Conservation (phyloP, 495 filamentous ascomycete genomes). For the Corynascus novoguineensis region DNA sequence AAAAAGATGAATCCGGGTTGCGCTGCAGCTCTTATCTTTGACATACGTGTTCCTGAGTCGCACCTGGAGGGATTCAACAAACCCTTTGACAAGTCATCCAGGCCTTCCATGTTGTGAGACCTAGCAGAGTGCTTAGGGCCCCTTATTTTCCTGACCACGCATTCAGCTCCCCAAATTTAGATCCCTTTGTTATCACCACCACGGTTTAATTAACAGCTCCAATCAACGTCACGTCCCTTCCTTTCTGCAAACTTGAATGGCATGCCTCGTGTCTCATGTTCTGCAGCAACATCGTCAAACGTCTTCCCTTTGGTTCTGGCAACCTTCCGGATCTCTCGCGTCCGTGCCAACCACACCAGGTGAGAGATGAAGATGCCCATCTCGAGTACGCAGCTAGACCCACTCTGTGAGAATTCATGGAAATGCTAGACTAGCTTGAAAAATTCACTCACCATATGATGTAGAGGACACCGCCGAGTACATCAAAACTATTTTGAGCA, state of each 20-base stretch:
- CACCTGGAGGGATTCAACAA: not conserved
- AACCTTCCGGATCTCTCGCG: slow-evolving; percentile 52
- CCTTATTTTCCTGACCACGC: not conserved
- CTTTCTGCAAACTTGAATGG: slow-evolving; percentile 42
- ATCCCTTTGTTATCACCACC: too few species aligned
- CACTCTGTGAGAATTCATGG: not conserved
- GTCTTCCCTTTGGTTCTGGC: slow-evolving; percentile 53
- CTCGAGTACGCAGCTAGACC: slow-evolving; percentile 55
- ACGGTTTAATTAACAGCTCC: too few species aligned
- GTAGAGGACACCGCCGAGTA: slow-evolving; percentile 63
- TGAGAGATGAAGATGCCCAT: slow-evolving; percentile 65
- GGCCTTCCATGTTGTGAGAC: not conserved
- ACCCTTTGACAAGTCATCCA: not conserved
- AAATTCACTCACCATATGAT: slow-evolving; percentile 53
- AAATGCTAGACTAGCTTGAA: not conserved
- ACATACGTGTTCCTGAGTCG: not conserved
- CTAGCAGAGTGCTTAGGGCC: not conserved
- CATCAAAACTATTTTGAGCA: slow-evolving; percentile 64
- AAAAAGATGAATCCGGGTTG: slow-evolving; percentile 13
- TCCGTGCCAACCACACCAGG: slow-evolving; percentile 60
- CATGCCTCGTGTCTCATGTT: slow-evolving; percentile 30
- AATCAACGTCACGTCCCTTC: slow-evolving; percentile 5
- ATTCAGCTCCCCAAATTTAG: not conserved
- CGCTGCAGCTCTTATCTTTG: slow-evolving; percentile 27
- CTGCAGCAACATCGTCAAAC: slow-evolving; percentile 58